These are phyloP conservation scores for Monosporascus sp. DNA, from an alignment of 2,329 filamentous ascomycete genomes.

Conservation along the genomic window DNA sequence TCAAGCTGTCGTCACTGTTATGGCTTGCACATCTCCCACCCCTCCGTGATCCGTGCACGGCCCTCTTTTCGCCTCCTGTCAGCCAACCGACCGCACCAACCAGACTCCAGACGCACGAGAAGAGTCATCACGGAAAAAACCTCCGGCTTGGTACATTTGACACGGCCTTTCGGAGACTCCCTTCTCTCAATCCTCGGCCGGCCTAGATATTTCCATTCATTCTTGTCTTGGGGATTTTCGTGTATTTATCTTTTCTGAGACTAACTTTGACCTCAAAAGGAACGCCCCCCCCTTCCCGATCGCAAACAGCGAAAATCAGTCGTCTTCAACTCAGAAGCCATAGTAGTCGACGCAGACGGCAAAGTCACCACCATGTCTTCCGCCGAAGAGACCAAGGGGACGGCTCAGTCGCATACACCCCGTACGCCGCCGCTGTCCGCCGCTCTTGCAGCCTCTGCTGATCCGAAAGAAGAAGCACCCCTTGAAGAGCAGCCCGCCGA, in stretches of 20 bases:
- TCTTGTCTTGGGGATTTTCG: neutral
- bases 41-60: no score
- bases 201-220: neutral
- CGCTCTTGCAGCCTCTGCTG: conserved; percentile 51
- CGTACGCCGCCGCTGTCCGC: conserved; percentile 57
- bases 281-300: conserved; percentile 33
- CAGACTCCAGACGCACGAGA: no score
- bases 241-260: conserved; percentile 13
- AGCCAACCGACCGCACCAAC: no score
- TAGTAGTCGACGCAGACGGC: conserved; percentile 86
- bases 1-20: no score
- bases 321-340: conserved; percentile 81
- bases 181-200: no score
- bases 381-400: conserved; percentile 70
- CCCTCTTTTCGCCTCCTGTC: no score
- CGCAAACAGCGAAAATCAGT: conserved; percentile 87
- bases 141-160: no score
- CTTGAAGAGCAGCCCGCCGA: conserved; percentile 19
- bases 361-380: conserved; percentile 72
- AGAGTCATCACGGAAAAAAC: no score
- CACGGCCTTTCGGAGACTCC: no score
- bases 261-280: conserved; percentile 19
- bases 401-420: conserved; percentile 72
- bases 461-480: conserved; percentile 35
- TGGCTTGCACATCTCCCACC: no score